These are phyloP conservation scores for Penicillium sp. DNA, from an alignment of 2,329 filamentous ascomycete genomes.

Conservation along the genomic window DNA sequence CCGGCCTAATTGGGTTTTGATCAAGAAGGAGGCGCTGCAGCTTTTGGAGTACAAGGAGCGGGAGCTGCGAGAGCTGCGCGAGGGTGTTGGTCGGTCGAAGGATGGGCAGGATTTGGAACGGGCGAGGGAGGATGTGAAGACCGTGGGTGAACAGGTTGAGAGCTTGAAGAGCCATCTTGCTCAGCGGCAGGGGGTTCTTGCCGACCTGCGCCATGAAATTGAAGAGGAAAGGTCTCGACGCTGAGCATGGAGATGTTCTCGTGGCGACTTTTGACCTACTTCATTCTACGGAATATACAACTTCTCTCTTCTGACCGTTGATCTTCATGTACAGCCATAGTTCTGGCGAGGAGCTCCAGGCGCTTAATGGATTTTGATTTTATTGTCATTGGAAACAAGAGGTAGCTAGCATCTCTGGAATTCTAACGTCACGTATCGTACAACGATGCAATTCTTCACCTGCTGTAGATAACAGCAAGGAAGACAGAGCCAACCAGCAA, in stretches of 20 bases:
- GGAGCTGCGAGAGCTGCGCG: conserved; percentile 73
- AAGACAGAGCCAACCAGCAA: not conserved
- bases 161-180: conserved; percentile 82
- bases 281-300: not conserved
- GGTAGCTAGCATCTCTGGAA: conserved; percentile 7
- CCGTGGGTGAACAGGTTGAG: conserved; percentile 92
- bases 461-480: not conserved
- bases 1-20: conserved; percentile 81
- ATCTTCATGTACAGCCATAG: conserved; percentile 38
- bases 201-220: conserved; percentile 77
- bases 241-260: conserved; percentile 23
- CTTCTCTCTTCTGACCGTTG: conserved; percentile 4
- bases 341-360: conserved; percentile 39
- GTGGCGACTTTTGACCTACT: not conserved
- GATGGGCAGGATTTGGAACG: conserved; percentile 74
- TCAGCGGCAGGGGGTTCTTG: conserved; percentile 73
- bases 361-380: conserved; percentile 35
- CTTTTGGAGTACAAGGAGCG: conserved; percentile 90
- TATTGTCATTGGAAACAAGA: conserved; percentile 2
- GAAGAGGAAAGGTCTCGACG: conserved; percentile 75
- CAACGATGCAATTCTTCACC: not conserved
- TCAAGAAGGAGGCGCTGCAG: conserved; percentile 93
- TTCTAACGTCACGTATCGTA: conserved; percentile 2
- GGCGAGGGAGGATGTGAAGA: conserved; percentile 81
- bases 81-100: conserved; percentile 58